phyloP scores from a whole-genome alignment of 768 basidiomycete species.

The Tylopilus rubrobrunneus region DNA sequence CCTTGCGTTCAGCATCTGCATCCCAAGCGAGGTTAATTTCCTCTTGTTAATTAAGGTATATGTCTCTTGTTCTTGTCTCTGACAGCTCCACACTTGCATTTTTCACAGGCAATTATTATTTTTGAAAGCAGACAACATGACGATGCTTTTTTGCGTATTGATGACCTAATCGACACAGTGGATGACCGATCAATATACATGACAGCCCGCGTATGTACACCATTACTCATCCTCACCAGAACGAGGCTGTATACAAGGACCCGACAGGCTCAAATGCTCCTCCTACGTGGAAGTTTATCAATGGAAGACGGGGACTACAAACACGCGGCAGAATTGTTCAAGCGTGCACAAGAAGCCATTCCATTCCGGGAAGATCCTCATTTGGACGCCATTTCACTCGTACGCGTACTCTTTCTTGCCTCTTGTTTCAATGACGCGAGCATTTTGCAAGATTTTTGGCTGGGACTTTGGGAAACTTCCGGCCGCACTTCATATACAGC shows the following conservation, averaged over 20 bases:
- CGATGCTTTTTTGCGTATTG: background rate
- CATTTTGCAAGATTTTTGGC: background rate
- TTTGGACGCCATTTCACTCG: background rate
- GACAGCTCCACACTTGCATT: no score
- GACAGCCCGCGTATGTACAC: background rate
- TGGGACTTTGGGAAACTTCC: conserved; percentile 2
- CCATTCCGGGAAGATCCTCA: background rate
- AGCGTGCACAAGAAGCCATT: background rate
- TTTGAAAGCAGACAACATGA: conserved; percentile 10
- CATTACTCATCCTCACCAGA: no score
- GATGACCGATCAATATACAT: background rate
- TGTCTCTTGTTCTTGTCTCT: no score
- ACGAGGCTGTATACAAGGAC: no score
- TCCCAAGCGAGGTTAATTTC: background rate
- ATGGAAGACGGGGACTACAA: background rate
- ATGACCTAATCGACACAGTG: background rate
- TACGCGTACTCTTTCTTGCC: background rate
- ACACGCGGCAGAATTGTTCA: background rate
- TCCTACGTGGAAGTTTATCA: background rate
- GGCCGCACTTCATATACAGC: background rate
- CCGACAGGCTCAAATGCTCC: background rate
- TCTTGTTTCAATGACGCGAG: no score
- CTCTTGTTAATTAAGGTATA: conserved; percentile 6
- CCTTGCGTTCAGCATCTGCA: background rate
- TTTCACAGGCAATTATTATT: background rate